phyloP scores from a whole-genome alignment of 805 yeast genomes.

The Zygosaccharomyces pseudorouxii region DNA sequence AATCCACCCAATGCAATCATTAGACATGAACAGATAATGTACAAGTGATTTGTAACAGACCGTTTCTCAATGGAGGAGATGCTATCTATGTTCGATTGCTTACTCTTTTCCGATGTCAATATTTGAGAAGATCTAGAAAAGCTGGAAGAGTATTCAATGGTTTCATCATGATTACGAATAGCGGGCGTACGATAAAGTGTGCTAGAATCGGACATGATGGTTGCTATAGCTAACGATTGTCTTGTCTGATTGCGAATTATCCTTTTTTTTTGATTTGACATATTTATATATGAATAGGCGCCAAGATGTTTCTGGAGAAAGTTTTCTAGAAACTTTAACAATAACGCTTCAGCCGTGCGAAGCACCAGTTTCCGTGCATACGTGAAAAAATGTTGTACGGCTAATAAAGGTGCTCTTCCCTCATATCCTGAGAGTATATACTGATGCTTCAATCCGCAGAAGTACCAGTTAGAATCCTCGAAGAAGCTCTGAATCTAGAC shows the following conservation, averaged over 20 bases:
- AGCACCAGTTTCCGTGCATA: not conserved
- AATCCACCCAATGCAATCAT: conserved; percentile 37
- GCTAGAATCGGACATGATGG: not conserved
- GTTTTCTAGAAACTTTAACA: conserved; percentile 1
- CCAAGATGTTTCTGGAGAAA: conserved; percentile 1
- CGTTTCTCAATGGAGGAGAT: not conserved
- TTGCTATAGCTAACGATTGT: too few species aligned
- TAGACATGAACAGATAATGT: conserved; percentile 37
- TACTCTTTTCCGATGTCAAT: not conserved
- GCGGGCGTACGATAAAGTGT: not conserved
- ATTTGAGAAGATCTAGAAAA: not conserved
- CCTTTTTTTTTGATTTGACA: not conserved
- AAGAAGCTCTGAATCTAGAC: too few species aligned
- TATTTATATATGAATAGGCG: not conserved
- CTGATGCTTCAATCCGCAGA: not conserved
- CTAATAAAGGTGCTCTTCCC: not conserved
- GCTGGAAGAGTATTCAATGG: not conserved
- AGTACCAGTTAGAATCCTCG: too few species aligned
- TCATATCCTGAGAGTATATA: not conserved
- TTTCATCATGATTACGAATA: not conserved
- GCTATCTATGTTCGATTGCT: not conserved
- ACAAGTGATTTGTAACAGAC: conserved; percentile 15
- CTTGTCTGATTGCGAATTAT: too few species aligned
- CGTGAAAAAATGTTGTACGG: not conserved
- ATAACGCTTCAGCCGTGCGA: conserved; percentile 3